phyloP scores from a whole-genome alignment of 495 filamentous ascomycete genomes.

The Xylaria grammica region DNA sequence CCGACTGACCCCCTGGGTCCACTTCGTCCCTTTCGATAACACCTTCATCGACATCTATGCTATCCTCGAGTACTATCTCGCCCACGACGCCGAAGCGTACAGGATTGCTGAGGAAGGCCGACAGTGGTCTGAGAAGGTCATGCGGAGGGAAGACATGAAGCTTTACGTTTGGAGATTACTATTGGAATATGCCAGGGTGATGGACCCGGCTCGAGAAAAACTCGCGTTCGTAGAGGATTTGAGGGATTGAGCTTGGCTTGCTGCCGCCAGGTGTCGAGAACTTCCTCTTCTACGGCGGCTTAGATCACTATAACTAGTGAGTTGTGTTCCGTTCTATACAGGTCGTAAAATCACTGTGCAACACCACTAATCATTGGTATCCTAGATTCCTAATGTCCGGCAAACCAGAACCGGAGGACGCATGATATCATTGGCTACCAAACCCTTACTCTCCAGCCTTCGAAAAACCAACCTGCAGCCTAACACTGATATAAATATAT shows the following conservation, averaged over 20 bases:
- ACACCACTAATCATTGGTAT: no score
- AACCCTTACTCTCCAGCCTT: no score
- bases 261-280: not conserved
- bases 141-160: constrained; percentile 71
- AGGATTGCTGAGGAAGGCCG: constrained; percentile 64
- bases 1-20: constrained; percentile 63
- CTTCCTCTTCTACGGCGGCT: not conserved
- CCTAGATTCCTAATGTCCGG: no score
- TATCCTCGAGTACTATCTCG: constrained; percentile 69
- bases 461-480: no score
- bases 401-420: no score
- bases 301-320: not conserved
- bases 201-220: constrained; percentile 63
- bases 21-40: constrained; percentile 76
- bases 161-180: constrained; percentile 71
- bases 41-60: constrained; percentile 69
- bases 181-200: constrained; percentile 71
- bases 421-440: no score
- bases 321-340: not conserved
- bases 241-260: not conserved
- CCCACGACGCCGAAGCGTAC: constrained; percentile 63
- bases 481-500: no score
- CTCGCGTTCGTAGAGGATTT: constrained; percentile 61
- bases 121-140: constrained; percentile 67
- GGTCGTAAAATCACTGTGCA: no score